Evolutionary conservation across 805 yeast species (phyloP), one percentile per base, ranked within the genome.

Genomic region (Priceomyces castillae): DNA sequence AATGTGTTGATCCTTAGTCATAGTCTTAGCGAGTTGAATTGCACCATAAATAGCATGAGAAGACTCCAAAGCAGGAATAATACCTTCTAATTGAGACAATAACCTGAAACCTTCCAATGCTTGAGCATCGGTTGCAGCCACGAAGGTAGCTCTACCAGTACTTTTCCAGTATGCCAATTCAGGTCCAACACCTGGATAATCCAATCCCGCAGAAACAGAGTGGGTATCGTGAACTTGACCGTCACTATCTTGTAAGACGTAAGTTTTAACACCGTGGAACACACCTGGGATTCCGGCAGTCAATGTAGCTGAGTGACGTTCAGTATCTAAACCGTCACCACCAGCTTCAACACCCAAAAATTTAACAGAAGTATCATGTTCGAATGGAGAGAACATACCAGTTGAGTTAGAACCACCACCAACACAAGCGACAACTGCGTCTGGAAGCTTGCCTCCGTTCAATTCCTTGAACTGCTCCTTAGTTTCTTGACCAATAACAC

Each of bases 181-280:
- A 25, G 99, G 99, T 36, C 99, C 99, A 37, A 94, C 99, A 68
- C 97, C 99, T 19, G 99, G 99, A 64, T 94, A 94, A 68, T 94
- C 99, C 58, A 94, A 77, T 53, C 99, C 99, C 31, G 99, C 99
- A 50, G 97, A 88, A 30, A 94, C 95, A 17, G 98, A 92, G 65
- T 94, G 98, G 9, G 99, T 94, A 61, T 94, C 99, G 53, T 86
- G 95, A 46, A 94, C 88, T 72, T 94, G 99, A 41, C 99, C 99
- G 63, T 94, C 98, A 14, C 62, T 57, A 57, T 84, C 87, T 71
- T 94, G 99, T 61, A 94, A 77, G 30, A 94, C 95, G 56, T 84
- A 94, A 3, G 99, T 92, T 67, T 78, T 86, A 39, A 92, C 97
- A 65, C 99, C 99, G 59, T 94, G 99, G 81, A 94, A 84, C 46